A percentile compares a stretch with the other conserved stretches of the same genome.
These are phyloP conservation scores for Colletotrichum navitas DNA, from an alignment of 2,329 filamentous ascomycete species.

Conservation along the genomic window DNA sequence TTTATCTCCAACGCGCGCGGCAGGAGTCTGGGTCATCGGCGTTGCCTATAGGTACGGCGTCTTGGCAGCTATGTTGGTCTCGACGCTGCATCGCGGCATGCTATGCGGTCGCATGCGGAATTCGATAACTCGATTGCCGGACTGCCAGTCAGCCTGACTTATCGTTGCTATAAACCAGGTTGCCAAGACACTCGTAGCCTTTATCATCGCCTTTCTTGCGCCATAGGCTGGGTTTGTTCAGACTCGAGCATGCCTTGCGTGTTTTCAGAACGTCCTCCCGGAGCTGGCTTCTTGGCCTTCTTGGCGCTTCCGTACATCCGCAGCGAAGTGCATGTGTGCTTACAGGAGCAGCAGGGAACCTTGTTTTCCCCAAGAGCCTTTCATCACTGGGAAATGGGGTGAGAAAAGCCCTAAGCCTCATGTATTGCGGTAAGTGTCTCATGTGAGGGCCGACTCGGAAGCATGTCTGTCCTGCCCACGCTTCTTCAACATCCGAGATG, in stretches of 20 bases:
- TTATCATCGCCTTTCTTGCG: background rate
- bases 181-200: background rate
- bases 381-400: background rate
- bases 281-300: background rate
- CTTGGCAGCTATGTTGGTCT: background rate
- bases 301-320: background rate
- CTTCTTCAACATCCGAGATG: background rate
- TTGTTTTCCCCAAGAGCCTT: background rate
- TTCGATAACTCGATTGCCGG: background rate
- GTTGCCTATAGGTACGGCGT: background rate
- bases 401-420: background rate
- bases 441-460: background rate
- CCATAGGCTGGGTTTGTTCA: background rate
- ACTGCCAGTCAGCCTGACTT: background rate
- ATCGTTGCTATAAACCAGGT: background rate
- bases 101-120: background rate
- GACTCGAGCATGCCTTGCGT: background rate
- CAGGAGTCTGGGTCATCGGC: background rate
- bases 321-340: background rate
- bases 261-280: background rate
- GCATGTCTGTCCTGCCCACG: background rate
- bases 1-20: background rate
- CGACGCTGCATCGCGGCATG: background rate
- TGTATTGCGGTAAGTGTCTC: background rate
- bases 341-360: background rate